phyloP scores from a whole-genome alignment of 805 yeast species.

The Candida yuanshanica region DNA sequence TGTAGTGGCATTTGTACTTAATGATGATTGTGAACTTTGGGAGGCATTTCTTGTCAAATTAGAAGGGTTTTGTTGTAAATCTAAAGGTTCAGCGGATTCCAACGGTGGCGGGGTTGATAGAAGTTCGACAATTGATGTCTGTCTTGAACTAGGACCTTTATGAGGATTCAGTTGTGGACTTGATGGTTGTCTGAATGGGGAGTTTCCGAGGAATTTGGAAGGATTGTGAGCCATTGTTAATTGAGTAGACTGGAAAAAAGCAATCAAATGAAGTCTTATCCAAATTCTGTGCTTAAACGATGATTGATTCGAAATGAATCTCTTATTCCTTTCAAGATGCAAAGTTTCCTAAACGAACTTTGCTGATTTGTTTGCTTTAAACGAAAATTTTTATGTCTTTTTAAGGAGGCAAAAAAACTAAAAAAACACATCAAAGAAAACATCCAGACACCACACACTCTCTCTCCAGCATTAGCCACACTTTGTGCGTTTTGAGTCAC shows the following conservation, averaged over 20 bases:
- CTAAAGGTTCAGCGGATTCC: constrained; percentile 19
- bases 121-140: constrained; percentile 70
- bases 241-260: too few species aligned
- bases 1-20: constrained; percentile 56
- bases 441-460: background rate
- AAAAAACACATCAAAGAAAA: too few species aligned
- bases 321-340: too few species aligned
- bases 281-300: too few species aligned
- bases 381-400: background rate
- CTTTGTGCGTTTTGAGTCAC: background rate
- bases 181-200: constrained; percentile 27
- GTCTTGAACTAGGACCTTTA: constrained; percentile 32
- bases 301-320: too few species aligned
- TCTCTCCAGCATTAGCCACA: background rate
- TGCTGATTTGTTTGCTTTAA: background rate
- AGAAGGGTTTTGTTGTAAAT: constrained; percentile 6
- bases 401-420: background rate
- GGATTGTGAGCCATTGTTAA: constrained; percentile 18
- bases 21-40: constrained; percentile 44
- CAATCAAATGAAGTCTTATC: too few species aligned
- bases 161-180: constrained; percentile 26
- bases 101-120: constrained; percentile 72
- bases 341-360: too few species aligned
- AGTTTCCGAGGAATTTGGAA: constrained; percentile 28
- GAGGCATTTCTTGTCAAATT: constrained; percentile 23